A percentile compares a stretch with the other conserved stretches of the same genome.
Conservation (phyloP, 176 grass and related monocot species). For the Bolboschoenus planiculmis region DNA sequence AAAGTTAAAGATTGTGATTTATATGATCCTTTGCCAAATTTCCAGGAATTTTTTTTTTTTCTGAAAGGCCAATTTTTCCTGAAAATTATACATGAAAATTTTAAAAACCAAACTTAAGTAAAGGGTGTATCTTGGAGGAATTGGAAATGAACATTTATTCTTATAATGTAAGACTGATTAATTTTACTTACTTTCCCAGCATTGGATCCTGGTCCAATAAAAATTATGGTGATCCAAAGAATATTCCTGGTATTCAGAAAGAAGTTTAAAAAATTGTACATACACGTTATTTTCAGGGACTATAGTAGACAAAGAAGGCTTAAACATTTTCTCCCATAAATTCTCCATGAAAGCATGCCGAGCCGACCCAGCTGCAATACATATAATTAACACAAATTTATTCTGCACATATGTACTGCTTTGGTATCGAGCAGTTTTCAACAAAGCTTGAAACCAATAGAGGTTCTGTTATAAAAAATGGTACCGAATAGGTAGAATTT, state of each 20-base stretch:
- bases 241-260: background rate
- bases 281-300: conserved; percentile 69
- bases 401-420: background rate
- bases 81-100: background rate
- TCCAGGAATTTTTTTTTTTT: background rate
- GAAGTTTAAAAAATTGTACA: background rate
- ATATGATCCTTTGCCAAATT: background rate
- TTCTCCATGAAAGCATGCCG: conserved; percentile 67
- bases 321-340: conserved; percentile 77
- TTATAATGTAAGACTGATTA: background rate
- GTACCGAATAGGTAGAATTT: background rate
- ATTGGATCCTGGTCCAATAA: background rate
- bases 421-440: background rate
- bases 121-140: background rate
- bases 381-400: background rate
- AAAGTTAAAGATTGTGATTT: background rate
- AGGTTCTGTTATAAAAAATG: background rate
- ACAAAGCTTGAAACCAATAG: background rate
- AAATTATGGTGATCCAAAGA: background rate
- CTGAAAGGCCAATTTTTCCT: background rate
- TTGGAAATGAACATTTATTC: background rate
- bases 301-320: conserved; percentile 75
- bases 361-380: conserved; percentile 29
- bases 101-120: background rate
- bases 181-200: background rate